Evolutionary conservation across 1,139 yeast genomes (phyloP).

Genomic region (Taiozyma onychis): DNA sequence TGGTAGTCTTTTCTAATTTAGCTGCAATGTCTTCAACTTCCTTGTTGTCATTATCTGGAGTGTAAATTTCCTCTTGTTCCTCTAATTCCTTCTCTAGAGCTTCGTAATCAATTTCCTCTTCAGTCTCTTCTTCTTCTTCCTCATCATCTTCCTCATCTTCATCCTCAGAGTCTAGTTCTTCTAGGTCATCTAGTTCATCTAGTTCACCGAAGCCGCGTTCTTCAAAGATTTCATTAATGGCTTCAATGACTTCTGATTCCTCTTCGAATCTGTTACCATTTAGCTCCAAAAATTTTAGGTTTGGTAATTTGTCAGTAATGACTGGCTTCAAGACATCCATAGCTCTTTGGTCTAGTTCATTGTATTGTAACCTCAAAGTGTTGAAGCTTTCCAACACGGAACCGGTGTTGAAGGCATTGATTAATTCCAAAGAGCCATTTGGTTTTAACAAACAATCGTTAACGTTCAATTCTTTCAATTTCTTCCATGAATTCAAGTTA

Average conservation of each 20-base stretch:
- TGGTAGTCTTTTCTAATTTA: conserved; percentile 49
- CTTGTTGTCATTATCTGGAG: conserved; percentile 33
- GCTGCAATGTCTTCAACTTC: conserved; percentile 57
- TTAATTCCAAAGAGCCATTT: conserved; percentile 57
- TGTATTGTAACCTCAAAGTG: conserved; percentile 74
- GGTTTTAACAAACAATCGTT: conserved; percentile 85
- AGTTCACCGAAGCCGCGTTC: conserved; percentile 74
- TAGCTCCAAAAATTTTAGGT: conserved; percentile 63
- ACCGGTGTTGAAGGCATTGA: conserved; percentile 42
- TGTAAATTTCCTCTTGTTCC: conserved; percentile 26
- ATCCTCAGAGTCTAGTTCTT: conserved; percentile 80
- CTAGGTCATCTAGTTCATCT: conserved; percentile 91
- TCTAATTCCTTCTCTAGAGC: conserved; percentile 54
- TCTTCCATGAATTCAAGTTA: conserved; percentile 48
- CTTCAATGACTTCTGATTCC: conserved; percentile 55
- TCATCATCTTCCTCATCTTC: conserved; percentile 59
- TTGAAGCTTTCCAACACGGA: conserved; percentile 38
- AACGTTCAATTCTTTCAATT: conserved; percentile 70
- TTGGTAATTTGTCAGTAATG: conserved; percentile 50
- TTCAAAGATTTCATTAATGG: conserved; percentile 58
- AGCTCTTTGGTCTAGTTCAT: conserved; percentile 72
- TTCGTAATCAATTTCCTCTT: conserved; percentile 24
- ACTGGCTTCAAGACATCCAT: conserved; percentile 52
- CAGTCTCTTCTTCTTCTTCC: conserved; percentile 50
- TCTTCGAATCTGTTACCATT: conserved; percentile 91